These are phyloP conservation scores for Pseudoscleropodium purum DNA, from an alignment of 225 moss, liverwort and hornwort genomes.

Conservation along the genomic window DNA sequence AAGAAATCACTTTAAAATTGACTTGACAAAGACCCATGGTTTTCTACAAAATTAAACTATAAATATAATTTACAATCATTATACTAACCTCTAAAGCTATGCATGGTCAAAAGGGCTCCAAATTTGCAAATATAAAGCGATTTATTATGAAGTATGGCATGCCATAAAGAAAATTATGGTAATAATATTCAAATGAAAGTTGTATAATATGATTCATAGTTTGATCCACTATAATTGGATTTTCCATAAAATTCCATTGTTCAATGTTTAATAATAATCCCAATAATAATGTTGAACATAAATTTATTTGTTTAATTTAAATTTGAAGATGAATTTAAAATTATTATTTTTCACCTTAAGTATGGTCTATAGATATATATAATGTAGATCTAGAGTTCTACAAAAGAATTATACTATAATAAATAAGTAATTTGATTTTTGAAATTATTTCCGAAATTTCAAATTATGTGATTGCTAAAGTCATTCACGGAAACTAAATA, in stretches of 20 bases:
- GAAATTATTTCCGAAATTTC: too few relatives aligned
- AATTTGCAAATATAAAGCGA: background rate
- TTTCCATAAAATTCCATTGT: background rate
- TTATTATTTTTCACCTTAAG: background rate
- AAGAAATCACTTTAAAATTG: background rate
- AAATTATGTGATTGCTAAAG: rapidly evolving
- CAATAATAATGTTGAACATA: too few relatives aligned
- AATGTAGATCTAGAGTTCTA: rapidly evolving
- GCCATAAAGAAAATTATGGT: background rate
- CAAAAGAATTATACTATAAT: too few relatives aligned
- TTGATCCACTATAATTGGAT: too few relatives aligned
- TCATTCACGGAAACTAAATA: too few relatives aligned
- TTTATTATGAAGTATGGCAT: background rate
- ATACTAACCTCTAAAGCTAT: background rate
- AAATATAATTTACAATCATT: background rate
- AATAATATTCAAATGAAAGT: background rate
- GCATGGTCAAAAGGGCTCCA: rapidly evolving
- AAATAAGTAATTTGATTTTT: too few relatives aligned
- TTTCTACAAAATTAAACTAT: background rate
- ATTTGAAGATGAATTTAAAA: background rate
- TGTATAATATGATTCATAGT: background rate
- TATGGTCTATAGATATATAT: too few relatives aligned
- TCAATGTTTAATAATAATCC: background rate
- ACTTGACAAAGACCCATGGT: too few relatives aligned
- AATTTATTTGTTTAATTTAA: background rate